These are phyloP conservation scores for Rhizomucor miehei DNA, from an alignment of 371 early-diverging fungal species.

Conservation along the genomic window DNA sequence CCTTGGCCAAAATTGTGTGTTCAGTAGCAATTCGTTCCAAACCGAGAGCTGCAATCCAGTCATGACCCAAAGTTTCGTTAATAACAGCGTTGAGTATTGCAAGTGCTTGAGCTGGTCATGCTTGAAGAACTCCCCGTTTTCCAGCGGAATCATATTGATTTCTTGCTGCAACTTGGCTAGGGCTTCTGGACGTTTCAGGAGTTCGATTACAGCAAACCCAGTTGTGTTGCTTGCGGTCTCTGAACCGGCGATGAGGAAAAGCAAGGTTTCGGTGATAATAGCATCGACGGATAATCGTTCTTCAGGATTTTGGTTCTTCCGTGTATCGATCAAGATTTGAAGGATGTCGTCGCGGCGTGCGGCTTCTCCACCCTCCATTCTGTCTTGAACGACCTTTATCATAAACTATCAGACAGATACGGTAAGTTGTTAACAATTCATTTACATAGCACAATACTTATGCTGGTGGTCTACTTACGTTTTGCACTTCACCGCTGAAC, in stretches of 20 bases:
- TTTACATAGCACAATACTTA: not conserved
- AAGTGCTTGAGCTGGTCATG: slow-evolving; percentile 33
- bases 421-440: no score
- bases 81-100: slow-evolving; percentile 37
- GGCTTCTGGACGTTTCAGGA: slow-evolving; percentile 21
- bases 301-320: slow-evolving; percentile 15
- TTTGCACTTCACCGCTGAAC: no score
- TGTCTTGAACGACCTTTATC: slow-evolving; percentile 20
- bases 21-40: slow-evolving; percentile 15
- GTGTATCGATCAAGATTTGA: slow-evolving; percentile 29
- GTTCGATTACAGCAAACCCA: slow-evolving; percentile 28
- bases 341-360: slow-evolving; percentile 34
- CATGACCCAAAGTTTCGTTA: slow-evolving; percentile 32
- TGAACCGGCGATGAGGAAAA: slow-evolving; percentile 39
- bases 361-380: slow-evolving; percentile 12
- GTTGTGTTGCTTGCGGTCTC: slow-evolving; percentile 38
- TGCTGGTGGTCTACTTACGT: no score
- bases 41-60: slow-evolving; percentile 24
- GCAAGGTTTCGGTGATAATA: slow-evolving; percentile 28
- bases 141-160: slow-evolving; percentile 15
- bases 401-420: slow-evolving; percentile 23
- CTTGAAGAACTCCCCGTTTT: slow-evolving; percentile 12
- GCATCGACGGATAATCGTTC: slow-evolving; percentile 24
- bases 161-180: slow-evolving; percentile 24
- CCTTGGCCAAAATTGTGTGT: slow-evolving; percentile 13